Evolutionary conservation across 2,329 filamentous ascomycete species (phyloP), one percentile per base, ranked within the genome.

Genomic region (Phaeosphaeriaceae sp.): DNA sequence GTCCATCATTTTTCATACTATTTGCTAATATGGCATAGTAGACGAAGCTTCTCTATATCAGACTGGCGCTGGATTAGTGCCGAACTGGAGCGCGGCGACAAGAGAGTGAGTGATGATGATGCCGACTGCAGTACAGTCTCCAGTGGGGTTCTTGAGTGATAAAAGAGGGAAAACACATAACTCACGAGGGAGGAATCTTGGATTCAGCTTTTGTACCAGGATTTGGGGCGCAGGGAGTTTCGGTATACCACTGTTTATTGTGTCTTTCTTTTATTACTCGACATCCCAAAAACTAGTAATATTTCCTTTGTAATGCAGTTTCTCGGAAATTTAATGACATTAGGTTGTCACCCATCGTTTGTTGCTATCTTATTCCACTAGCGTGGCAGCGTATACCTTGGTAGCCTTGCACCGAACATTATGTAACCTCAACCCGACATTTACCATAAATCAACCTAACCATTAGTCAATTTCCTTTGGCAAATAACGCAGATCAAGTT

Each of bases 31-130:
- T 13, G 2, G 6, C 7, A 5, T 23, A 57, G 54, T 41, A 47
- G 36, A 29, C 43, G 35, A 23, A 60, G 54, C 28, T 60, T 60
- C 41, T 60, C 56, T 3, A 57, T 60, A 26, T 57, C 56, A 20
- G 56, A 60, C 18, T 60, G 56, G 56, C 48, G 53, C 23, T 60
- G 56, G 56, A 60, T 60, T 21, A 48, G 44, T 26, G 53, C 48
- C 3, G 48, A 47, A 16, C 35, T 60, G 21, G 48, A 60, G 28
- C 34, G 42, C 5, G 41, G 36, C 6, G 46, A 48, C 9, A 36
- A 16, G 20, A 38, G 43, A 16, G 43, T 26, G 12, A 43, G 40
- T 20, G 46, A 52, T 1, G 56, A 54, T 28, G 42, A 44, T 13
- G 48, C 39, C 11, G 48, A 51, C n/a, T 51, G 48, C 13, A 45